Conservation (phyloP, 140 eudicot genomes). For the Oenanthe javanica region DNA sequence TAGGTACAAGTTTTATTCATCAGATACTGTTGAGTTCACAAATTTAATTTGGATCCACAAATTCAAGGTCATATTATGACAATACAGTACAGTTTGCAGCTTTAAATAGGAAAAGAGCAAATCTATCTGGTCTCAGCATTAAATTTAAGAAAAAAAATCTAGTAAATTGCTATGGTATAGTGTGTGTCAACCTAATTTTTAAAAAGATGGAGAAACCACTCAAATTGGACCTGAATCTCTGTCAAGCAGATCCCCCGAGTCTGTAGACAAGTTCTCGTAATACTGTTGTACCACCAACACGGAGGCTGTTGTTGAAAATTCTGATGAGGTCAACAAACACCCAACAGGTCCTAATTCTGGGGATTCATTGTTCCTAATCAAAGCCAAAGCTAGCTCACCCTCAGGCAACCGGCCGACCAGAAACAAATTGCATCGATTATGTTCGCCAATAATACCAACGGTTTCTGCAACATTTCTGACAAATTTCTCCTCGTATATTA, state of each 20-base stretch:
- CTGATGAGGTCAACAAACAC: conserved; percentile 37
- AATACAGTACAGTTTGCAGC: background rate
- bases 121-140: background rate
- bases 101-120: background rate
- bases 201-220: background rate
- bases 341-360: conserved; percentile 71
- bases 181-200: background rate
- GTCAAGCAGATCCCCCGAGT: conserved; percentile 8
- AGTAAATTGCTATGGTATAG: background rate
- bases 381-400: conserved; percentile 43
- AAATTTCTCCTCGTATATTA: conserved; percentile 36
- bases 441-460: conserved; percentile 24
- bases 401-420: conserved; percentile 65
- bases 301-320: conserved; percentile 35
- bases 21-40: background rate
- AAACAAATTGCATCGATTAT: conserved; percentile 35
- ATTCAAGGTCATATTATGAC: background rate
- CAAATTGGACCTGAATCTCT: conserved; percentile 4
- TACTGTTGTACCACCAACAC: conserved; percentile 67
- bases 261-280: conserved; percentile 30
- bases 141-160: background rate
- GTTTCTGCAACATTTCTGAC: conserved; percentile 27
- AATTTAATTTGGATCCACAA: background rate
- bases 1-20: background rate
- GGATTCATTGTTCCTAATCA: conserved; percentile 38